A percentile compares a stretch with the other conserved stretches of the same genome.
These are phyloP conservation scores for Arachis stenosperma DNA, from an alignment of 306 rosid species.

Conservation along the genomic window DNA sequence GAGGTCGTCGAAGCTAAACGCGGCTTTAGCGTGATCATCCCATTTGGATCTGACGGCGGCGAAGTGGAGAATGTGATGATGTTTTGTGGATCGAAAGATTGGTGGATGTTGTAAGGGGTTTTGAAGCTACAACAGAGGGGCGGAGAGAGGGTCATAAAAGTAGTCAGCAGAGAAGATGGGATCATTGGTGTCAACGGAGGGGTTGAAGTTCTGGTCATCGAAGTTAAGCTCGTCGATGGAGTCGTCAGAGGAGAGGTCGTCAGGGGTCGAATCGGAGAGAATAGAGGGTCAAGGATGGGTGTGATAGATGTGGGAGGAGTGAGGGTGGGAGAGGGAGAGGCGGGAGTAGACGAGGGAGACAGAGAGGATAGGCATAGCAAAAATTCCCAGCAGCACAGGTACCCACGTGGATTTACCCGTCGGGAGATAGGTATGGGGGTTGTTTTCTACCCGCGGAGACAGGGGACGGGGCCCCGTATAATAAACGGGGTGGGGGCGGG, in stretches of 20 bases:
- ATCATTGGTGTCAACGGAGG: not conserved
- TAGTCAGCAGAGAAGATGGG: slow-evolving; percentile 43
- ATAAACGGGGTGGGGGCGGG: too few relatives aligned
- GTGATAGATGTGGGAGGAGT: slow-evolving; percentile 34
- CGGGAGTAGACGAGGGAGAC: slow-evolving; percentile 82
- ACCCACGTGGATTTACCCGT: too few relatives aligned
- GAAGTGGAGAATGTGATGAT: slow-evolving; percentile 16
- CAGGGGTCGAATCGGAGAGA: slow-evolving; percentile 37
- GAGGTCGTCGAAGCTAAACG: slow-evolving; percentile 79
- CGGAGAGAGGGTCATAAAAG: slow-evolving; percentile 69
- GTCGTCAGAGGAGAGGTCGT: slow-evolving; percentile 44
- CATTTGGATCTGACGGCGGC: slow-evolving; percentile 33
- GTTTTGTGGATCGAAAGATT: not conserved
- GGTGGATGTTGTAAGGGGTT: slow-evolving; percentile 41
- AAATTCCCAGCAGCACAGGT: too few relatives aligned
- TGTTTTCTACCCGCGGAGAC: too few relatives aligned
- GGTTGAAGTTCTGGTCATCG: slow-evolving; percentile 40
- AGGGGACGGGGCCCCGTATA: too few relatives aligned
- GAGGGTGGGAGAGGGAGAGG: slow-evolving; percentile 62
- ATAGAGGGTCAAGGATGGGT: slow-evolving; percentile 41
- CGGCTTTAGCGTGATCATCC: slow-evolving; percentile 56
- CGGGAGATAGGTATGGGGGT: too few relatives aligned
- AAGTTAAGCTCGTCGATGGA: slow-evolving; percentile 78
- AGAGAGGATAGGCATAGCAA: slow-evolving; percentile 44
- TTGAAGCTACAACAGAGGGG: slow-evolving; percentile 62